These are phyloP conservation scores for Buddleja alternifolia DNA, from an alignment of 257 asterid genomes.

Conservation along the genomic window DNA sequence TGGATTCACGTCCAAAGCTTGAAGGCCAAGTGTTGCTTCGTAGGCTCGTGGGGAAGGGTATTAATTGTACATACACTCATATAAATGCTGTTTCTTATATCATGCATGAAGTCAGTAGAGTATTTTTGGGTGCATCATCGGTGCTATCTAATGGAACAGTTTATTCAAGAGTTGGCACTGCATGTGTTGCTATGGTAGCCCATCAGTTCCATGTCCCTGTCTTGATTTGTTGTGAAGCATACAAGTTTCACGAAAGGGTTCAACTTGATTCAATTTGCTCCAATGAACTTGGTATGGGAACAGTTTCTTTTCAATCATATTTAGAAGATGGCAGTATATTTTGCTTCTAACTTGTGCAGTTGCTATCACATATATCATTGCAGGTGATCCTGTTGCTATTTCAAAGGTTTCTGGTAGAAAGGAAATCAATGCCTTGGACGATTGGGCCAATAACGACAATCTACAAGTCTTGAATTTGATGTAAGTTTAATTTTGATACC, in stretches of 20 bases:
- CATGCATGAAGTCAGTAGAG: conserved; percentile 84
- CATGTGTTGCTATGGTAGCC: conserved; percentile 95
- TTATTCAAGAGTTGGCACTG: conserved; percentile 93
- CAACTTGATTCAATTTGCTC: conserved; percentile 95
- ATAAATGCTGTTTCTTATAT: conserved; percentile 82
- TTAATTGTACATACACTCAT: conserved; percentile 80
- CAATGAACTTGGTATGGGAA: conserved; percentile 76
- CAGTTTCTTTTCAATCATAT: background rate
- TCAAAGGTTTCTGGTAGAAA: conserved; percentile 70
- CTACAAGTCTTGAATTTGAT: conserved; percentile 76
- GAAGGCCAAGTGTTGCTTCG: conserved; percentile 84
- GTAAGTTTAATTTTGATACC: conserved; percentile 40
- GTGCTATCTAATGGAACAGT: conserved; percentile 86
- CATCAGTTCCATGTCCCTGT: conserved; percentile 81
- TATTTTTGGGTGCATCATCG: conserved; percentile 86
- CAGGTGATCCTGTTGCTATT: conserved; percentile 72
- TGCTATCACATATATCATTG: conserved; percentile 17
- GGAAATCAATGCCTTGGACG: conserved; percentile 58
- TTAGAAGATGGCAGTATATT: background rate
- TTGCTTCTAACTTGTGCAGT: conserved; percentile 27
- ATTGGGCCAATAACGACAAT: conserved; percentile 57
- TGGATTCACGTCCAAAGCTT: conserved; percentile 90
- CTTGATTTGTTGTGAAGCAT: conserved; percentile 86
- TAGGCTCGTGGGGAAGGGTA: conserved; percentile 80
- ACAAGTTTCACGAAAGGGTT: conserved; percentile 90